These are phyloP conservation scores for Bacidia rubella DNA, from an alignment of 495 filamentous ascomycete genomes.

Conservation along the genomic window DNA sequence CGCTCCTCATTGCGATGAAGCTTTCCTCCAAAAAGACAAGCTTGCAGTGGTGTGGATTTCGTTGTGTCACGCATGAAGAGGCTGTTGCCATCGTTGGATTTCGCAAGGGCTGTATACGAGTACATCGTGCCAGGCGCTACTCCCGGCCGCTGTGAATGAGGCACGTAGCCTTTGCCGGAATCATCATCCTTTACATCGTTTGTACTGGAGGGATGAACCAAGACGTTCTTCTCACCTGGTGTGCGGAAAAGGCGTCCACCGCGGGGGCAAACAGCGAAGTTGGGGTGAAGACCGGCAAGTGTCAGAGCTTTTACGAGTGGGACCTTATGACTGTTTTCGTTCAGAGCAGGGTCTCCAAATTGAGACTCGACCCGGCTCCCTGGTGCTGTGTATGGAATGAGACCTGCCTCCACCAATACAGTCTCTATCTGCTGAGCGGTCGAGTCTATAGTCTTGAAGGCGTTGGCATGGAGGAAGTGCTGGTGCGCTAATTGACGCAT, in stretches of 20 bases:
- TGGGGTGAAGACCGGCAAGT: conserved; percentile 36
- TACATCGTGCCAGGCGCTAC: conserved; percentile 21
- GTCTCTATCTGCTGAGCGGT: conserved; percentile 33
- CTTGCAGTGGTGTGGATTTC: conserved; percentile 29
- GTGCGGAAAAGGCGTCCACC: conserved; percentile 25
- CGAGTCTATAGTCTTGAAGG: conserved; percentile 29
- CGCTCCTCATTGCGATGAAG: conserved; percentile 16
- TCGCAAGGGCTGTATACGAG: conserved; percentile 26
- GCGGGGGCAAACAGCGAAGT: conserved; percentile 29
- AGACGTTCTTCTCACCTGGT: conserved; percentile 24
- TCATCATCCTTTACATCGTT: conserved; percentile 20
- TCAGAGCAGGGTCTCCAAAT: conserved; percentile 32
- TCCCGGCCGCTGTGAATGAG: not conserved
- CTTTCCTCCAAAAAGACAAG: conserved; percentile 38
- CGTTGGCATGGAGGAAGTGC: conserved; percentile 28
- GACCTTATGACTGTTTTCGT: conserved; percentile 33
- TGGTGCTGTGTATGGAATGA: conserved; percentile 26
- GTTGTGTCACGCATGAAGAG: conserved; percentile 34
- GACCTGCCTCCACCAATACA: conserved; percentile 28
- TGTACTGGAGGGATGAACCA: conserved; percentile 33
- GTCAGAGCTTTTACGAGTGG: conserved; percentile 38
- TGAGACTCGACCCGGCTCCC: conserved; percentile 20
- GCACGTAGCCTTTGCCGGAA: not conserved
- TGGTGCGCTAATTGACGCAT: conserved; percentile 24
- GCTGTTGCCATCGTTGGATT: conserved; percentile 29